phyloP scores from a whole-genome alignment of 305 asterid species.

The Fraxinus dipetala region DNA sequence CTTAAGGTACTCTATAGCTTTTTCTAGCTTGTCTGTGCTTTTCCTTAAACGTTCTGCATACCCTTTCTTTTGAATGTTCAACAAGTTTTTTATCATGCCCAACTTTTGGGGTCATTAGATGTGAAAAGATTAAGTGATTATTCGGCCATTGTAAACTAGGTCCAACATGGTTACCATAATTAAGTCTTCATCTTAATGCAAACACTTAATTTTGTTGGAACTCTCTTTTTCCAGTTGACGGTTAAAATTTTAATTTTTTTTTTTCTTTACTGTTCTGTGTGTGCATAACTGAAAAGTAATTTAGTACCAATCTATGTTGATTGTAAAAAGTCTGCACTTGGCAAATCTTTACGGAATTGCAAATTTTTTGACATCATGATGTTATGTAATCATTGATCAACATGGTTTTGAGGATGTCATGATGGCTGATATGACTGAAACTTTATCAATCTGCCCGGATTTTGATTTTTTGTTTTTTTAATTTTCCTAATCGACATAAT shows the following conservation, averaged over 20 bases:
- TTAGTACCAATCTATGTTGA: neutral
- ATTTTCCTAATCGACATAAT: neutral
- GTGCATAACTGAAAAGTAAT: neutral
- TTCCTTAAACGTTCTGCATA: neutral
- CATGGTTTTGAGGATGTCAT: neutral
- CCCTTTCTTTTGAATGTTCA: neutral
- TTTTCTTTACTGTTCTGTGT: neutral
- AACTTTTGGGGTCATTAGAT: neutral
- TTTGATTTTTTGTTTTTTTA: neutral
- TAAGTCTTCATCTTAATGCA: neutral
- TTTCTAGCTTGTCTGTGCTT: neutral
- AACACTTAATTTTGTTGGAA: neutral
- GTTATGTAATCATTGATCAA: neutral
- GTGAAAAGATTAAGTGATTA: neutral
- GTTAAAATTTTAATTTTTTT: neutral
- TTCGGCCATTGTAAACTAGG: neutral
- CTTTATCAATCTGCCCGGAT: neutral
- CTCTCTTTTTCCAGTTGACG: neutral
- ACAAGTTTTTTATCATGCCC: neutral
- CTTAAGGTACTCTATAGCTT: neutral
- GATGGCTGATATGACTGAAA: neutral
- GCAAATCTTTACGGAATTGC: neutral
- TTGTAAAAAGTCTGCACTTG: neutral
- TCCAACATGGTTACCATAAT: neutral
- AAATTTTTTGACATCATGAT: neutral